These are phyloP conservation scores for Przewalskia tangutica DNA, from an alignment of 257 asterid genomes.

Conservation along the genomic window DNA sequence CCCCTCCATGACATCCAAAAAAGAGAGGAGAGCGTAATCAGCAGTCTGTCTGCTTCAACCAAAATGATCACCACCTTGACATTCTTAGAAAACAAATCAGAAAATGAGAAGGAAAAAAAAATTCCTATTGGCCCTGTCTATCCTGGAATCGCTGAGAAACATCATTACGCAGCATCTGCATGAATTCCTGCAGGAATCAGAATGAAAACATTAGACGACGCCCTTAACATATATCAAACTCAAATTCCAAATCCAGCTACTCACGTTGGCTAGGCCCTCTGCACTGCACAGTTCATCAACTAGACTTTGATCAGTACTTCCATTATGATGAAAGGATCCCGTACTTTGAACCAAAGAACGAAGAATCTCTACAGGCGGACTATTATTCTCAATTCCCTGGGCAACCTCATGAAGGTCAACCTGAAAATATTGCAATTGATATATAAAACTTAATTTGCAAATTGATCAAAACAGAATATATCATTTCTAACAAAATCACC, in stretches of 20 bases:
- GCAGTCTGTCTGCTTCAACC: not conserved
- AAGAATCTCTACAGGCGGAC: slow-evolving; percentile 35
- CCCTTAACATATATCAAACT: not conserved
- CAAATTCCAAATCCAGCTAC: not conserved
- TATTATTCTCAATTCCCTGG: slow-evolving; percentile 28
- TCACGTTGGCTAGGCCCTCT: slow-evolving; percentile 40
- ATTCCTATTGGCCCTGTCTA: slow-evolving; percentile 4
- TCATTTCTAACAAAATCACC: not conserved
- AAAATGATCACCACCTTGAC: not conserved
- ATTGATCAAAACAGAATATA: not conserved
- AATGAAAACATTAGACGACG: not conserved
- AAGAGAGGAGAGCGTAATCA: not conserved
- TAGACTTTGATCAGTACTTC: slow-evolving; percentile 13
- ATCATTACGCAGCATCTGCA: slow-evolving; percentile 48
- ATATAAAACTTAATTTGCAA: not conserved
- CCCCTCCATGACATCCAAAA: not conserved
- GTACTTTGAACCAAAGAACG: slow-evolving; percentile 39
- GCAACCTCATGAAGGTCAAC: slow-evolving; percentile 30
- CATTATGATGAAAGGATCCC: slow-evolving; percentile 14
- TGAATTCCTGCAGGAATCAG: slow-evolving; percentile 35
- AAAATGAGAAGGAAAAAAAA: not conserved
- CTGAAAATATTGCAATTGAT: slow-evolving; percentile 17
- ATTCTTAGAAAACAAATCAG: not conserved
- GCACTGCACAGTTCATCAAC: slow-evolving; percentile 34
- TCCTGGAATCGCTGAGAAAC: slow-evolving; percentile 30